These are phyloP conservation scores for Gnomoniopsis sp. DNA, from an alignment of 2,329 filamentous ascomycete genomes.

Conservation along the genomic window DNA sequence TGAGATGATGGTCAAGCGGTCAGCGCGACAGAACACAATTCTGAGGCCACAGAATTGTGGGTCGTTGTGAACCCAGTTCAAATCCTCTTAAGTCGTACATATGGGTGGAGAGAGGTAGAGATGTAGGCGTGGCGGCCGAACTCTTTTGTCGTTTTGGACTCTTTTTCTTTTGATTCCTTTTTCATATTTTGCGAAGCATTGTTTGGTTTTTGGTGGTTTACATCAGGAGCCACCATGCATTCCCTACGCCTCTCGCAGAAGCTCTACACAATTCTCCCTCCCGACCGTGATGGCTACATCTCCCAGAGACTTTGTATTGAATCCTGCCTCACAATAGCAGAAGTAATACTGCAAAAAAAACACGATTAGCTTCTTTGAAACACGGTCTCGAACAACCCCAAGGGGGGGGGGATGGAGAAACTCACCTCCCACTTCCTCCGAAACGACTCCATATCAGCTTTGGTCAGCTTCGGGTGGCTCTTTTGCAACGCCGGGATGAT, in stretches of 20 bases:
- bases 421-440: slow-evolving; percentile 17
- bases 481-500: slow-evolving; percentile 11
- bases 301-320: slow-evolving; percentile 11
- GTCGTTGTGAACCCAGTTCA: too few relatives aligned
- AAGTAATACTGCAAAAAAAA: slow-evolving; percentile 10
- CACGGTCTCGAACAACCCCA: too few relatives aligned
- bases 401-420: background rate
- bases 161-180: too few relatives aligned
- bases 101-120: too few relatives aligned
- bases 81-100: too few relatives aligned
- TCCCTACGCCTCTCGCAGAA: slow-evolving; percentile 3
- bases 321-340: slow-evolving; percentile 16
- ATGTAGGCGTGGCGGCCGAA: too few relatives aligned
- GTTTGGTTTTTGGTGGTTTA: too few relatives aligned
- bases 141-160: too few relatives aligned
- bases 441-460: slow-evolving; percentile 5
- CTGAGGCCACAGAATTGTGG: too few relatives aligned
- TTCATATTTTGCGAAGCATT: too few relatives aligned
- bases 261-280: slow-evolving; percentile 13
- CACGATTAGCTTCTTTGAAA: background rate
- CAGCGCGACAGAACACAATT: too few relatives aligned
- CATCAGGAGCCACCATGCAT: background rate
- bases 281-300: slow-evolving; percentile 15
- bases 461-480: slow-evolving; percentile 4
- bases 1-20: too few relatives aligned